phyloP scores from a whole-genome alignment of 257 asterid species.

The Jaltomata sinuosa region DNA sequence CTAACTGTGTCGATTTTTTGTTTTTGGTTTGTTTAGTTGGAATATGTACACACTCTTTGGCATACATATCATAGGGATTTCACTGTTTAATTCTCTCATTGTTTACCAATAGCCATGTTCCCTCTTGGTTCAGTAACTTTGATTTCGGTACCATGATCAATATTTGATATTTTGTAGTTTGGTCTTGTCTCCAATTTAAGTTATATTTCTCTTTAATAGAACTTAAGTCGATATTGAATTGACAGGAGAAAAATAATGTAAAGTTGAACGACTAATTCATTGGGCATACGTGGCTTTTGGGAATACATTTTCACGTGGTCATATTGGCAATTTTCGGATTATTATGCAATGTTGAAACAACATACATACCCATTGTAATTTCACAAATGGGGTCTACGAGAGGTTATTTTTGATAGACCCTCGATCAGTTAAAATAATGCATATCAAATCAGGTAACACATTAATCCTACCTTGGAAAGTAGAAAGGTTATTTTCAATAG shows the following conservation, averaged over 20 bases:
- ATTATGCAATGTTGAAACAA: too few species aligned
- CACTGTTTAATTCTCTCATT: background rate
- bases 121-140: background rate
- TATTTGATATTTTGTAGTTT: background rate
- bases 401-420: too few species aligned
- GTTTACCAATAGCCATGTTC: background rate
- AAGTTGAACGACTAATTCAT: background rate
- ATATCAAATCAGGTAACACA: too few species aligned
- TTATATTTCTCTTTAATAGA: background rate
- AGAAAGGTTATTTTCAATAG: too few species aligned
- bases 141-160: background rate
- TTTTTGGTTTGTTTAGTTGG: background rate
- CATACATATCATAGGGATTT: background rate
- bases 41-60: background rate
- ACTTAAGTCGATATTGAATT: background rate
- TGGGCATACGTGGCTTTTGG: background rate
- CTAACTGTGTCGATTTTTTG: background rate
- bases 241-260: background rate
- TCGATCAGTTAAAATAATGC: too few species aligned
- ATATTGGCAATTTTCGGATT: too few species aligned
- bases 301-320: too few species aligned
- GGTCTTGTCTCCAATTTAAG: background rate
- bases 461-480: too few species aligned
- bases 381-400: too few species aligned
- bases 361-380: too few species aligned